Evolutionary conservation across 148 eudicot genomes (phyloP).

Genomic region (Arbutus unedo): DNA sequence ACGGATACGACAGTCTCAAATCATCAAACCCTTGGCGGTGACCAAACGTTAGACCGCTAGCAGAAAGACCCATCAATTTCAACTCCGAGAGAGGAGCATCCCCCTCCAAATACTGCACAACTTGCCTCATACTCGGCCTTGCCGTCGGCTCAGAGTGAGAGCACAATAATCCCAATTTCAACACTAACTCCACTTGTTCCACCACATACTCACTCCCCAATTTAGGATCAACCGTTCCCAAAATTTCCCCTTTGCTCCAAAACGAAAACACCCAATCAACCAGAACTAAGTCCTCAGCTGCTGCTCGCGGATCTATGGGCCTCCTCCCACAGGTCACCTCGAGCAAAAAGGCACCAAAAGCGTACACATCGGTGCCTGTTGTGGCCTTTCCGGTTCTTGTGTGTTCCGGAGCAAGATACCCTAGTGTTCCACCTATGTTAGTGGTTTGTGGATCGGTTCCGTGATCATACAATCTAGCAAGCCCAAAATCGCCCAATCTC

Average conservation of each 20-base stretch:
- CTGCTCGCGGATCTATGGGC: slow-evolving; percentile 29
- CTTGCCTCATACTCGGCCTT: slow-evolving; percentile 43
- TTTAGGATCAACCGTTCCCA: slow-evolving; percentile 6
- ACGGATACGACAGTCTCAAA: slow-evolving; percentile 3
- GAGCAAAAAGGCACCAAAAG: slow-evolving; percentile 38
- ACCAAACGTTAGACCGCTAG: neutral
- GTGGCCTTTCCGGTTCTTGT: slow-evolving; percentile 37
- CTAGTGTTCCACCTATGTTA: slow-evolving; percentile 32
- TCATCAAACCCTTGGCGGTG: slow-evolving; percentile 6
- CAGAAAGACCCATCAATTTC: neutral
- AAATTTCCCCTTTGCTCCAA: slow-evolving; percentile 6
- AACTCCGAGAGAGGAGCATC: slow-evolving; percentile 7
- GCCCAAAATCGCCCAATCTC: slow-evolving; percentile 41
- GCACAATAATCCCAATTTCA: slow-evolving; percentile 48
- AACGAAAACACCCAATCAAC: slow-evolving; percentile 24
- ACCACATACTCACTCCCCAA: slow-evolving; percentile 10
- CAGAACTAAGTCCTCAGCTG: neutral
- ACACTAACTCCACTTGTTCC: slow-evolving; percentile 23
- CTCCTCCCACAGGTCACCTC: slow-evolving; percentile 38
- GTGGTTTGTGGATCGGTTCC: slow-evolving; percentile 35
- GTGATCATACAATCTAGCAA: slow-evolving; percentile 35
- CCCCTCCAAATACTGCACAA: slow-evolving; percentile 30
- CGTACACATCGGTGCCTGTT: slow-evolving; percentile 35
- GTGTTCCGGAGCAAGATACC: slow-evolving; percentile 42
- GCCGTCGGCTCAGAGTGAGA: slow-evolving; percentile 19